phyloP scores from a whole-genome alignment of 768 basidiomycete genomes.

The Phaeotremella skinneri region DNA sequence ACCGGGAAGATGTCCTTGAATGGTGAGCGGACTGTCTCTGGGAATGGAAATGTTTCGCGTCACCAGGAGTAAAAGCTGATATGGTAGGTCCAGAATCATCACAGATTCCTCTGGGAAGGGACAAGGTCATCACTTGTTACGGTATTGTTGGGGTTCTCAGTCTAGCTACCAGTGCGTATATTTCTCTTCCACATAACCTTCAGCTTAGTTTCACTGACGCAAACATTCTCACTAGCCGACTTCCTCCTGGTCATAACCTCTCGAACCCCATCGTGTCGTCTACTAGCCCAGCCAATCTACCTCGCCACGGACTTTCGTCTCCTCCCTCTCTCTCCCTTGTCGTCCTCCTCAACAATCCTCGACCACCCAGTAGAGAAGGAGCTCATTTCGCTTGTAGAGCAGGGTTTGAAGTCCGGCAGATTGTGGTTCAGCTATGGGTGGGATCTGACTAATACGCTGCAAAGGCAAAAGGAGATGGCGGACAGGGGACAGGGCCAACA shows the following conservation, averaged over 20 bases:
- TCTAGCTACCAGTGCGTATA: conserved; percentile 52
- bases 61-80: conserved; percentile 1
- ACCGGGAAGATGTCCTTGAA: conserved; percentile 51
- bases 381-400: conserved; percentile 77
- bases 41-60: neutral
- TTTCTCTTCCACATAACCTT: conserved; percentile 51
- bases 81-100: conserved; percentile 13
- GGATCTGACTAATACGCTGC: conserved; percentile 83
- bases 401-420: conserved; percentile 73
- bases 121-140: conserved; percentile 54
- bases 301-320: conserved; percentile 87
- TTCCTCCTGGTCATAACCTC: conserved; percentile 86
- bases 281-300: conserved; percentile 84
- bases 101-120: conserved; percentile 43
- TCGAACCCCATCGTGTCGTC: conserved; percentile 69
- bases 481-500: conserved; percentile 57
- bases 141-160: conserved; percentile 57
- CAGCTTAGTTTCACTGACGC: conserved; percentile 21
- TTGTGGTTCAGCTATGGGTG: conserved; percentile 89
- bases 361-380: conserved; percentile 85
- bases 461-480: conserved; percentile 69
- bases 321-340: conserved; percentile 73
- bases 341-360: conserved; percentile 62
- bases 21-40: conserved; percentile 41
- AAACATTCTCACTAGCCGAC: conserved; percentile 78